These are phyloP conservation scores for Jasminum sambac DNA, from an alignment of 257 asterid genomes.

Conservation along the genomic window DNA sequence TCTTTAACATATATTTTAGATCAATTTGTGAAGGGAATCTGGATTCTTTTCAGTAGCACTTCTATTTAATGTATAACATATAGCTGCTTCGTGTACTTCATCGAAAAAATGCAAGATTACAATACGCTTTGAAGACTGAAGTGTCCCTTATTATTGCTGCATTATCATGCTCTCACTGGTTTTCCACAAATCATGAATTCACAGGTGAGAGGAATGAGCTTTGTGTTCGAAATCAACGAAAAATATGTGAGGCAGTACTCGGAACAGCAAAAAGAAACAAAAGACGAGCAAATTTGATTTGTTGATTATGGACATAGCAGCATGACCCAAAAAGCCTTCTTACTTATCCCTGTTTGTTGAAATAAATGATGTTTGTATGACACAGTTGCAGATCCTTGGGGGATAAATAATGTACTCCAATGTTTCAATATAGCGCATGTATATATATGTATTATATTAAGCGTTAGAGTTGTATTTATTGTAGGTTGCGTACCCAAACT, in stretches of 20 bases:
- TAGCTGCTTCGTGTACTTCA: background rate
- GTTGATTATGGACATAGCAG: conserved; percentile 39
- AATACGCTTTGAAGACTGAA: background rate
- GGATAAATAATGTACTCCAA: conserved; percentile 22
- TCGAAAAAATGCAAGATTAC: background rate
- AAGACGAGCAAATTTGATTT: conserved; percentile 40
- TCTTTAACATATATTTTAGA: background rate
- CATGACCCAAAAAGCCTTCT: conserved; percentile 23
- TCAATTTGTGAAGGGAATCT: background rate
- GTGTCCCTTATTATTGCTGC: background rate
- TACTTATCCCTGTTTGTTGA: conserved; percentile 19
- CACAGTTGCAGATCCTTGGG: background rate
- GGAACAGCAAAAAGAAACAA: conserved; percentile 37
- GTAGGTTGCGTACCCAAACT: background rate
- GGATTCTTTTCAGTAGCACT: background rate
- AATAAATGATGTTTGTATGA: conserved; percentile 23
- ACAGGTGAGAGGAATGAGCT: conserved; percentile 78
- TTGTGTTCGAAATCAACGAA: conserved; percentile 69
- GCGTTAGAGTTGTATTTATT: background rate
- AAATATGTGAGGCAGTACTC: conserved; percentile 52
- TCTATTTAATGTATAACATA: background rate
- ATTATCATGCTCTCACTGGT: background rate
- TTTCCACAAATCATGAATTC: conserved; percentile 23
- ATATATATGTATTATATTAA: too few species aligned
- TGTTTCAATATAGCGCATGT: conserved; percentile 28